These are phyloP conservation scores for Myochromella boudieri DNA, from an alignment of 768 basidiomycete genomes.

Conservation along the genomic window DNA sequence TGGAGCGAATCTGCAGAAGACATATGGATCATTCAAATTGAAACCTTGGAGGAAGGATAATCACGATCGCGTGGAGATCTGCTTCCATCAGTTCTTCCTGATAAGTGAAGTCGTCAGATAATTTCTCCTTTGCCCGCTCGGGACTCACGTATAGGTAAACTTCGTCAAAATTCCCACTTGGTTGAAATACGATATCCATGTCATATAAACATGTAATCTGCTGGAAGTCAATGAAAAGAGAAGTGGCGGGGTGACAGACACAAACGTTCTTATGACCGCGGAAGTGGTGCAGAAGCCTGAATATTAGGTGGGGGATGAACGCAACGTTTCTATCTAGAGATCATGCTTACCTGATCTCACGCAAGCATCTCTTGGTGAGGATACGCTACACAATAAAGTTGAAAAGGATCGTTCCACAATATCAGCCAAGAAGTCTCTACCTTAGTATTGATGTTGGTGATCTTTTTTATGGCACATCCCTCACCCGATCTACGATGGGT, in stretches of 20 bases:
- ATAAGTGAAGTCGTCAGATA: conserved; percentile 8
- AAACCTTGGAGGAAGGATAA: conserved; percentile 18
- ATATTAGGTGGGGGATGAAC: conserved; percentile 3
- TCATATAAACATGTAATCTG: conserved; percentile 97
- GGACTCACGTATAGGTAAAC: conserved; percentile 84
- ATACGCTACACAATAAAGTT: conserved; percentile 60
- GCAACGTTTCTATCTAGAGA: not conserved
- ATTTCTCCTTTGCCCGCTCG: not conserved
- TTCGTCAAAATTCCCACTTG: conserved; percentile 91
- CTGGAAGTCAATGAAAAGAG: conserved; percentile 13
- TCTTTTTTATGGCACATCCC: conserved; percentile 95
- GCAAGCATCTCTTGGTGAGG: conserved; percentile 91
- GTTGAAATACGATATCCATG: conserved; percentile 96
- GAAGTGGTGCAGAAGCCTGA: conserved; percentile 92
- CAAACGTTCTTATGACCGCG: conserved; percentile 97
- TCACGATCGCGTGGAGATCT: conserved; percentile 96
- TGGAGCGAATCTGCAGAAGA: conserved; percentile 67
- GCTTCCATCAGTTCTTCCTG: conserved; percentile 99
- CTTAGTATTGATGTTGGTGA: conserved; percentile 92
- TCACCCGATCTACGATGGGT: conserved; percentile 82
- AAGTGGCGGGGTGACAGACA: conserved; percentile 11
- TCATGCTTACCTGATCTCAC: conserved; percentile 83
- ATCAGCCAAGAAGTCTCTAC: conserved; percentile 26
- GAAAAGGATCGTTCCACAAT: not conserved
- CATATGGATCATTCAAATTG: conserved; percentile 1